Conservation (phyloP, 2,329 filamentous ascomycete species). For the Penicillium sp. region DNA sequence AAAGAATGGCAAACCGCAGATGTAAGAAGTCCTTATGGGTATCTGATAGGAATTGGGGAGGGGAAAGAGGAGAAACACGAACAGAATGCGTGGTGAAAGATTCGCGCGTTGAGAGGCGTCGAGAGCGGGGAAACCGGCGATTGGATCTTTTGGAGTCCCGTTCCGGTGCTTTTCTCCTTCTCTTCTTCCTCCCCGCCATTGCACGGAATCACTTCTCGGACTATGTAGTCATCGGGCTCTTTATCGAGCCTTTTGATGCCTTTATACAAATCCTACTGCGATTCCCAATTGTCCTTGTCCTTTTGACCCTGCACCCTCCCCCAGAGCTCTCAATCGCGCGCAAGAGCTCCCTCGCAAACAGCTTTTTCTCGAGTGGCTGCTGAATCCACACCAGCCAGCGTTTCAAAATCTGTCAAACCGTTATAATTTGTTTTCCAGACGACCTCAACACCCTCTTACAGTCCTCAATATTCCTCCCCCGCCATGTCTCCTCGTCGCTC, state of each 20-base stretch:
- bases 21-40: neutral
- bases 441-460: conserved; percentile 14
- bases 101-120: conserved; percentile 25
- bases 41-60: neutral
- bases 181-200: conserved; percentile 34
- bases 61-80: conserved; percentile 2
- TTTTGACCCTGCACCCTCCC: conserved; percentile 8
- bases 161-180: conserved; percentile 33
- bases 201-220: conserved; percentile 33
- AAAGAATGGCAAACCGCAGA: neutral
- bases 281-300: conserved; percentile 31
- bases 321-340: conserved; percentile 27
- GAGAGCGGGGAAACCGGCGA: conserved; percentile 35
- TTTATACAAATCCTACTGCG: conserved; percentile 25
- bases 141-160: conserved; percentile 34
- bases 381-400: conserved; percentile 9
- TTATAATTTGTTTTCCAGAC: conserved; percentile 6
- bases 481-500: conserved; percentile 77
- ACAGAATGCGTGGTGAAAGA: conserved; percentile 6
- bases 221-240: conserved; percentile 43
- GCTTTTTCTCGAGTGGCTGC: conserved; percentile 18
- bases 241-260: conserved; percentile 32
- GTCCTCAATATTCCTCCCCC: conserved; percentile 12
- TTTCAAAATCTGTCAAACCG: conserved; percentile 5
- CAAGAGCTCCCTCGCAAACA: conserved; percentile 26